Evolutionary conservation across 495 filamentous ascomycete genomes (phyloP).

Genomic region (Penicillium verhagenii): DNA sequence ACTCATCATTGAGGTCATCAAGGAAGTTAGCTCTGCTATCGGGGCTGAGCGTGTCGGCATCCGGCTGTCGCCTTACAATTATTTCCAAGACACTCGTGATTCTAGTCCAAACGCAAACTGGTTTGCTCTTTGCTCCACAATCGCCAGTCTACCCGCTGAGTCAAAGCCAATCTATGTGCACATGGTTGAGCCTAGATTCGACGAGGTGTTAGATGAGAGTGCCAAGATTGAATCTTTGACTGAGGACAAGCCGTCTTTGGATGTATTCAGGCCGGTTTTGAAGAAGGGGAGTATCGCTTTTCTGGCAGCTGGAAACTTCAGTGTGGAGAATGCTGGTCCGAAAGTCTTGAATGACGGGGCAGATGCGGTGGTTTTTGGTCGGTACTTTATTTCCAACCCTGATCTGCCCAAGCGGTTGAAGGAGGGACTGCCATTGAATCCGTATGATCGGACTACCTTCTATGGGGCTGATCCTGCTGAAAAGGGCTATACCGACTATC

Average conservation of each 20-base stretch:
- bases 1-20: conserved; percentile 46
- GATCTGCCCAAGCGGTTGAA: conserved; percentile 61
- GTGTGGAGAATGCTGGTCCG: conserved; percentile 21
- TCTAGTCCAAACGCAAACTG: conserved; percentile 30
- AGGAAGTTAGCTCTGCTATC: conserved; percentile 22
- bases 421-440: conserved; percentile 51
- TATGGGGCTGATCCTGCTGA: conserved; percentile 45
- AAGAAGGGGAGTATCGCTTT: conserved; percentile 33
- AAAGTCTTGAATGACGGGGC: conserved; percentile 25
- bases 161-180: conserved; percentile 38
- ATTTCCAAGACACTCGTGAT: conserved; percentile 45
- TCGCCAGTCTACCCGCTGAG: conserved; percentile 24
- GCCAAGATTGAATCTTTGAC: conserved; percentile 37
- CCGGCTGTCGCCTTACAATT: conserved; percentile 48
- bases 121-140: conserved; percentile 24
- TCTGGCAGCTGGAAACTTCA: conserved; percentile 34
- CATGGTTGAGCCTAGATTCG: conserved; percentile 44
- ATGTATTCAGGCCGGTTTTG: conserved; percentile 26
- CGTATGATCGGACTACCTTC: conserved; percentile 59
- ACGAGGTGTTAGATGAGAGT: conserved; percentile 46
- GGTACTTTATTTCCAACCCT: conserved; percentile 66
- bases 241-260: conserved; percentile 26
- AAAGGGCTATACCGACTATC: conserved; percentile 66
- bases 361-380: conserved; percentile 54
- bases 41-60: conserved; percentile 38